Evolutionary conservation across 331 rosid species (phyloP), one percentile per base, ranked within the genome.

Genomic region (Rhamnella rubrinervis): DNA sequence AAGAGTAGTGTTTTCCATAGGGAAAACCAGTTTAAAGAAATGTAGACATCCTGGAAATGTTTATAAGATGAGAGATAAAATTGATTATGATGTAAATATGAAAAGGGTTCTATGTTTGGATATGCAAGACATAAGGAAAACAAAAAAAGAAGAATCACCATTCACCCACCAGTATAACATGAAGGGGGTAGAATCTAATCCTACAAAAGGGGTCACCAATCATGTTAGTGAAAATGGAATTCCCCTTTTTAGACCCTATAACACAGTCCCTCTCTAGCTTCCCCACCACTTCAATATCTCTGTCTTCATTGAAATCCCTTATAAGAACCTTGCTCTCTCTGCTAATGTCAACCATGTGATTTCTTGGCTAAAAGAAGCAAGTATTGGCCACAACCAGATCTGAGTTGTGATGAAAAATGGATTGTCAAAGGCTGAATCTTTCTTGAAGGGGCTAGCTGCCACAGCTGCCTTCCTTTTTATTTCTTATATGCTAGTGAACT

Each of bases 201-300:
- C 96, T 90, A 84, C 82, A 82, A 65, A 85, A 78, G 75, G 95
- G 96, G 87, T 85, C 91, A 72, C 75, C 84, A 73, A 85, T 68
- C 67, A 82, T 82, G 78, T 71, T 82, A 78, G 86, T 76, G 78
- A 85, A 87, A 75, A 85, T 84, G 78, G 96, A 85, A 80, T 76
- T 77, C 74, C 84, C 93, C 70, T 74, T 77, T 82, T 87, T 80
- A 78, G 84, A 84, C 81, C 82, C 92, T 70, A 87, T 75, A 78
- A 84, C 92, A 84, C 96, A 90, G 63, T 83, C 79, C 73, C 85
- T 87, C 76, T 90, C 96, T 38, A 90, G 90, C 80, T 84, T 85
- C 84, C 86, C 92, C 82, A 90, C 95, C 84, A 85, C 77, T 67
- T 85, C 87, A 37, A 55, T 73, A 80, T 90, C 92, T 79, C 76